Conservation (phyloP, 768 basidiomycete genomes). For the Hypholoma fasciculare region DNA sequence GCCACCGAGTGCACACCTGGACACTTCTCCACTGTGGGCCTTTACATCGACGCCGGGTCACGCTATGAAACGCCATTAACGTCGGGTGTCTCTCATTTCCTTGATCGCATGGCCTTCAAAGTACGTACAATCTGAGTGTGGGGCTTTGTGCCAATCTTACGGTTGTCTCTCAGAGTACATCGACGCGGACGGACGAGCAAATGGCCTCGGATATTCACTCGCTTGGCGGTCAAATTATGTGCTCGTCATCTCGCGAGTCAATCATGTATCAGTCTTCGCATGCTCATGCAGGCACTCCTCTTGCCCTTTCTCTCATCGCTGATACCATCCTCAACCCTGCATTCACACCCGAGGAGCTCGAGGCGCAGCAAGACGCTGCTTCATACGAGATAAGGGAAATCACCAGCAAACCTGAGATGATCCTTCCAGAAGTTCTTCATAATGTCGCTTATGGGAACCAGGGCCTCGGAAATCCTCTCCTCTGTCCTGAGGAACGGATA, state of each 20-base stretch:
- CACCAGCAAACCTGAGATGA: constrained; percentile 85
- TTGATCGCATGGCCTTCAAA: constrained; percentile 97
- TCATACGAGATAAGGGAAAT: constrained; percentile 91
- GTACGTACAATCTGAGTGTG: constrained; percentile 36
- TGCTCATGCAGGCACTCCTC: constrained; percentile 79
- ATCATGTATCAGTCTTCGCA: constrained; percentile 99
- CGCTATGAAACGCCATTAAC: constrained; percentile 78
- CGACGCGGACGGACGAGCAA: constrained; percentile 65
- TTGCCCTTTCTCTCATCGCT: constrained; percentile 85
- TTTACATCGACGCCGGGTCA: constrained; percentile 93
- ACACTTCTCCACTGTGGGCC: constrained; percentile 91
- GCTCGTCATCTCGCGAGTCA: constrained; percentile 87
- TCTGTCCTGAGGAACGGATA: constrained; percentile 87
- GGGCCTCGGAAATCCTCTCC: constrained; percentile 86
- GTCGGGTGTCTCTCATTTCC: constrained; percentile 86
- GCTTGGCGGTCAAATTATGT: constrained; percentile 90
- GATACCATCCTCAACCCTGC: constrained; percentile 86
- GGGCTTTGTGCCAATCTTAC: constrained; percentile 3
- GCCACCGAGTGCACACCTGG: constrained; percentile 90
- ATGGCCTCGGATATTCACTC: constrained; percentile 82
- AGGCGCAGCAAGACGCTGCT: constrained; percentile 82
- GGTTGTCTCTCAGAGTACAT: constrained; percentile 67
- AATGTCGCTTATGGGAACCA: constrained; percentile 75
- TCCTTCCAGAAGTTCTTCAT: constrained; percentile 90
- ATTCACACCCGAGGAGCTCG: constrained; percentile 77